Evolutionary conservation across 768 basidiomycete species (phyloP).

Genomic region (Suillus lakei): DNA sequence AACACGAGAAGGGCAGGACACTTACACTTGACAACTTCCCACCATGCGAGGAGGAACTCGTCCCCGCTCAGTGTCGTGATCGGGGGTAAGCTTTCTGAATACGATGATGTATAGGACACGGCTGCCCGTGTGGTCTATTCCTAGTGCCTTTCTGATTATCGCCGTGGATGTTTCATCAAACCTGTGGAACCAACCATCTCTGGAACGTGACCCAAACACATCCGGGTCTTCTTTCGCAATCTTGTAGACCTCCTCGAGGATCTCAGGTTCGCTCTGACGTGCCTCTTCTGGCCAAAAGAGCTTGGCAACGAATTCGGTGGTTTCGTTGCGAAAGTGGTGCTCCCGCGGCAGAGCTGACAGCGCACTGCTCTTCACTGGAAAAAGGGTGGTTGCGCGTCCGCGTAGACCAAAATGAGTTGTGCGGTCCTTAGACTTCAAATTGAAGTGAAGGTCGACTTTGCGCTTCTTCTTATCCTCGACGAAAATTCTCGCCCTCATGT

Average conservation of each 20-base stretch:
- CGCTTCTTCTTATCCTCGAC: background rate
- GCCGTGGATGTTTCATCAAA: background rate
- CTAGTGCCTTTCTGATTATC: no score
- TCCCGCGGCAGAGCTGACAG: no score
- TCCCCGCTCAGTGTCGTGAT: background rate
- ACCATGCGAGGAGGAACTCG: background rate
- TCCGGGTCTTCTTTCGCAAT: background rate
- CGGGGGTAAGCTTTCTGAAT: background rate
- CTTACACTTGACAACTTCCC: background rate
- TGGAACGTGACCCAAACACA: background rate
- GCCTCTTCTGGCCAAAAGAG: background rate
- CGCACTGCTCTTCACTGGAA: background rate
- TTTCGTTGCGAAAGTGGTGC: no score
- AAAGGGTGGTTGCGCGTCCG: background rate
- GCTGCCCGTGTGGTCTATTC: background rate
- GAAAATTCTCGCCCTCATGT: no score
- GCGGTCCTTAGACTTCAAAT: background rate
- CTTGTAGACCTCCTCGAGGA: background rate
- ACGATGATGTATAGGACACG: background rate
- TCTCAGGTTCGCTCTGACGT: background rate
- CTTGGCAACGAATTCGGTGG: no score
- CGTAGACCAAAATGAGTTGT: constrained; percentile 2
- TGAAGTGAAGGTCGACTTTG: background rate
- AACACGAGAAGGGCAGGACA: background rate
- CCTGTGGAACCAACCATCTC: background rate